Base-by-base conservation (phyloP, 2,329 filamentous ascomycete genomes). In the Leptographium galeiforme region DNA sequence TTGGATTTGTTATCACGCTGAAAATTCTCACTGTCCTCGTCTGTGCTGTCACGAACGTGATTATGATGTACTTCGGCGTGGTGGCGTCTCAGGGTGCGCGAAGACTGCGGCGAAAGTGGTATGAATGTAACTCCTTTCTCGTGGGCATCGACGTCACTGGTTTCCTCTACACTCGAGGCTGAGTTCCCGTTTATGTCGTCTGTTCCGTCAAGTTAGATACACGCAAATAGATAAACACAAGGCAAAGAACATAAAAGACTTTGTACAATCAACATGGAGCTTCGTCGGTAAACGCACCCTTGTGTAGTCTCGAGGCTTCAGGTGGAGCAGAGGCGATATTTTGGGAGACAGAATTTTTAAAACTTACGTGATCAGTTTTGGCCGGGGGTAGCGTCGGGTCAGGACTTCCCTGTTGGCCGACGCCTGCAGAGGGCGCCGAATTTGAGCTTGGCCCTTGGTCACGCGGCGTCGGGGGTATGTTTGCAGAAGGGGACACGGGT, bases 101-200 rank as follows among this genome's bases (percentile, higher is more conserved):
- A 70, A 16, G 73, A 76, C 51, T 72, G 69, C 0, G 75, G 75
- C 3, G 74, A 77, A 43, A 78, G 60, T 0, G 75, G 74, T 2
- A 70, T 67, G 53, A 76, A 78, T 2, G 64, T 59, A 1, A 77
- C 73, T 1, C 70, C 70, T 56, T 74, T 74, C 25, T 60, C 32
- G 13, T 59, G 57, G 14, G 56, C 54, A 5, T 60, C 59, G 13
- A 55, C 51, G 34, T 13, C 36, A 12, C 13, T 43, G 10, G 48
- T 44, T 2, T 53, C 55, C 6, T 56, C 55, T 55, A 12, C 52
- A 46, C 13, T 53, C 51, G 10, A 50, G 16, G 19, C 19, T 53
- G 53, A 25, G 5, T 30, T 8, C 36, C 5, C n/a, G 14, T 40
- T 53, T 55, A 61, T 48, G 58, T 48, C 46, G 54, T 56, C 58